Evolutionary conservation across 306 rosid species (phyloP), one percentile per base, ranked within the genome.

Genomic region (Cicer bijugum): DNA sequence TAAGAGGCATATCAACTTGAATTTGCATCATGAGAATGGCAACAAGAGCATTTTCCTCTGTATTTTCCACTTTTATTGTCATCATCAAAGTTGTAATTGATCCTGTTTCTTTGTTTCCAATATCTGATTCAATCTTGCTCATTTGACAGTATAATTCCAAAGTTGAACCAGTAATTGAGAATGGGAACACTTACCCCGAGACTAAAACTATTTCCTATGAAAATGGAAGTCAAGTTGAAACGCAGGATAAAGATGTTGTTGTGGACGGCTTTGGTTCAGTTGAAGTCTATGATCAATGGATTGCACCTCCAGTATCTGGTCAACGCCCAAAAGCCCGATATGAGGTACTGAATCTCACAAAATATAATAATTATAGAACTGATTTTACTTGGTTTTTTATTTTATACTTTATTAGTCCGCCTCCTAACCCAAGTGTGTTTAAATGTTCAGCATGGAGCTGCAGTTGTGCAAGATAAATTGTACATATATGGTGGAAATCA

Each of bases 401-500:
- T 71, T 23, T 20, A 67, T 12, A 28, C 63, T 51, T 56, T 66
- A 46, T 77, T 59, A 47, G 23, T 77, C 12, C 79, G 5, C 28
- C 17, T 28, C 67, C 77, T 84, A 45, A 84, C 60, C 66, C 16
- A 79, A 72, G 58, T 48, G 28, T 81, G 78, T 53, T 80, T 67
- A 9, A 43, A 35, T 84, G 66, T 85, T 77, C 86, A 93, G 98
- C 98, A 93, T 82, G 98, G 92, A 82, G 96, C 97, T 53, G 89
- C 96, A 71, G 86, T 83, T 44, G 75, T 89, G 72, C 98, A 85
- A 87, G 93, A 93, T 84, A 91, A 88, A 89, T 84, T 89, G 96
- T 93, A 91, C 79, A 88, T 93, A 80, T 81, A 86, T 86, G 98
- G 98, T 28, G 98, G 98, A 85, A 93, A 91, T 82, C 97, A 93